Base-by-base conservation (phyloP, 257 asterid genomes). In the Nicotiana noctiflora region DNA sequence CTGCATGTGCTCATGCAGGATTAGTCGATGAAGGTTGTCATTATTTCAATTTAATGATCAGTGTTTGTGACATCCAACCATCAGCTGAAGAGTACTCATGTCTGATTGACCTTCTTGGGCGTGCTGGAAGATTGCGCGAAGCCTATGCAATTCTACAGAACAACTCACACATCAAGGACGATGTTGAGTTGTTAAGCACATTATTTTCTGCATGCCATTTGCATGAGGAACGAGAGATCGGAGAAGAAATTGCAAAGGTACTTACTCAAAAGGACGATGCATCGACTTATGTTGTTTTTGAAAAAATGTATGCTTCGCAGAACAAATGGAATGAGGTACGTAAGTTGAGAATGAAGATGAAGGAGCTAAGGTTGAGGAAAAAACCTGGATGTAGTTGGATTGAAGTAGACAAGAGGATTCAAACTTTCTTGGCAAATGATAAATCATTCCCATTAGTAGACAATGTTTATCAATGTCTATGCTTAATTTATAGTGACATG, bases 1-100 rank as follows among this genome's bases (percentile, higher is more conserved):
- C 98, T 49, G 93, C 97, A 37, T 93, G 98, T 80, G 88, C 93
- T 84, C 98, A 93, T 80, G 94, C 87, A 18, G 98, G 98, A 75
- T 82, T 93, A 79, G 92, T 93, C 46, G 90, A 89, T 25, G 86
- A 90, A 83, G 98, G 97, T n/a, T 83, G 27, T 31, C 77, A 75
- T 18, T 89, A 81, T 84, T 93, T 93, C 67, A 82, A 82, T 57
- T 77, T 77, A 75, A 93, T 93, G 98, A 80, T 77, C 31, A 55
- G 65, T 32, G 84, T 60, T 17, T 84, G 87, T 81, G 85, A 83
- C 65, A 89, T 93, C 82, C 83, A 40, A 49, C 97, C 96, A 18
- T 87, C 90, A 10, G 84, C 75, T 56, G 97, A 92, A 68, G 98
- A 92, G 79, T 90, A 90, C 82, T 90, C 98, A 11, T 90, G 94